A percentile compares a stretch with the other conserved stretches of the same genome.
These are phyloP conservation scores for Ensete ventricosum DNA, from an alignment of 176 grass and related monocot genomes.

Conservation along the genomic window DNA sequence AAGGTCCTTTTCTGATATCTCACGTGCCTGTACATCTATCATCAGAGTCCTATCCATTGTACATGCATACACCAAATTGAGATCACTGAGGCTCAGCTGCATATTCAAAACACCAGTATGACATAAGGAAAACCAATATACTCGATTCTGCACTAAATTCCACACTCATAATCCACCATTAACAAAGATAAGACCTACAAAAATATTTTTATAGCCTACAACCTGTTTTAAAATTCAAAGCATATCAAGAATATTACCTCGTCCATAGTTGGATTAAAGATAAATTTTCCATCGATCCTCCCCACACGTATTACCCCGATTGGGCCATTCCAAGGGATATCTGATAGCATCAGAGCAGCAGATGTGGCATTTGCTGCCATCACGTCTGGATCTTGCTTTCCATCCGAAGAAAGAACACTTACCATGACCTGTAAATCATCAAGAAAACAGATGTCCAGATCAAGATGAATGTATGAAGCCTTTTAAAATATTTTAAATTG, in stretches of 20 bases:
- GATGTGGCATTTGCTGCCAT: slow-evolving; percentile 98
- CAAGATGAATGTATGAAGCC: neutral
- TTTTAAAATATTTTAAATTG: slow-evolving; percentile 12
- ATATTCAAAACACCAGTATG: neutral
- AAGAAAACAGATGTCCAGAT: slow-evolving; percentile 14
- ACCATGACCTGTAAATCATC: slow-evolving; percentile 53
- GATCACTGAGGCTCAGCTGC: slow-evolving; percentile 87
- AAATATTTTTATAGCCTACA: neutral
- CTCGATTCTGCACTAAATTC: neutral
- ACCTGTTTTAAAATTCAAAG: slow-evolving; percentile 1
- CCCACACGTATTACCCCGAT: slow-evolving; percentile 91
- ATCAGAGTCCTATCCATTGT: slow-evolving; percentile 86
- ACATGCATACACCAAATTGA: slow-evolving; percentile 97
- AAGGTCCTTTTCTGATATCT: slow-evolving; percentile 93
- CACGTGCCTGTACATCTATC: slow-evolving; percentile 98
- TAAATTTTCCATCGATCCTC: slow-evolving; percentile 76
- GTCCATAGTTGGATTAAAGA: slow-evolving; percentile 87
- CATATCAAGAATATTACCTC: slow-evolving; percentile 42
- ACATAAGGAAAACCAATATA: neutral
- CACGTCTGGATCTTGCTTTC: slow-evolving; percentile 95
- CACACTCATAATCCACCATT: neutral
- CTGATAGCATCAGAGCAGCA: slow-evolving; percentile 90
- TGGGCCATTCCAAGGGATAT: slow-evolving; percentile 93
- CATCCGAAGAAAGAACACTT: slow-evolving; percentile 77
- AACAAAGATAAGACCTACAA: neutral